Evolutionary conservation across 495 filamentous ascomycete species (phyloP).

Genomic region (Penicillium silybi): DNA sequence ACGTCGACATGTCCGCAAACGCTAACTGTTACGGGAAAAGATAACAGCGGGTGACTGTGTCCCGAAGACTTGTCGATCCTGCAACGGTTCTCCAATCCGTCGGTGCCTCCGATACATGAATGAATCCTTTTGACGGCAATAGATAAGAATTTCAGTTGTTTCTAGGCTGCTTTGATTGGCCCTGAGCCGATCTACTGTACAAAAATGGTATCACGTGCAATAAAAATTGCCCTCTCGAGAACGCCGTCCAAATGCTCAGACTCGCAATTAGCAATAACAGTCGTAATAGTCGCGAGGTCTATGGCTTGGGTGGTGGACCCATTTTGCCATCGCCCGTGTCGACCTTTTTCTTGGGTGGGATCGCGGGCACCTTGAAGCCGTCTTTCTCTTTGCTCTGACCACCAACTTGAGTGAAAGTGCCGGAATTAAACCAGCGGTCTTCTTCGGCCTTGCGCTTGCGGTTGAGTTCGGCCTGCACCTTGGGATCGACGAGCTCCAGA

Average conservation of each 20-base stretch:
- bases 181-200: constrained; percentile 8
- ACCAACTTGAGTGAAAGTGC: constrained; percentile 90
- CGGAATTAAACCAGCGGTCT: constrained; percentile 92
- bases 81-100: not conserved
- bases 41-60: not conserved
- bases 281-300: constrained; percentile 4
- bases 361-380: constrained; percentile 49
- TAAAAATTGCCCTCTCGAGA: constrained; percentile 6
- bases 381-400: constrained; percentile 39
- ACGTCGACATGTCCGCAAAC: not conserved
- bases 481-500: constrained; percentile 92
- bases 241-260: constrained; percentile 21
- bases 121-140: not conserved
- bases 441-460: constrained; percentile 91
- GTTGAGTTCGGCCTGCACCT: constrained; percentile 72
- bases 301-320: constrained; percentile 36
- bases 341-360: constrained; percentile 44
- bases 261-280: constrained; percentile 7
- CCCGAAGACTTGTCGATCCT: not conserved
- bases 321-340: constrained; percentile 45
- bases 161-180: not conserved
- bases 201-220: constrained; percentile 22
- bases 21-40: not conserved
- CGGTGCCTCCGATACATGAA: not conserved
- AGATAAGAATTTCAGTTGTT: not conserved